phyloP scores from a whole-genome alignment of 2,329 filamentous ascomycete species.

The Fusarium sp. region DNA sequence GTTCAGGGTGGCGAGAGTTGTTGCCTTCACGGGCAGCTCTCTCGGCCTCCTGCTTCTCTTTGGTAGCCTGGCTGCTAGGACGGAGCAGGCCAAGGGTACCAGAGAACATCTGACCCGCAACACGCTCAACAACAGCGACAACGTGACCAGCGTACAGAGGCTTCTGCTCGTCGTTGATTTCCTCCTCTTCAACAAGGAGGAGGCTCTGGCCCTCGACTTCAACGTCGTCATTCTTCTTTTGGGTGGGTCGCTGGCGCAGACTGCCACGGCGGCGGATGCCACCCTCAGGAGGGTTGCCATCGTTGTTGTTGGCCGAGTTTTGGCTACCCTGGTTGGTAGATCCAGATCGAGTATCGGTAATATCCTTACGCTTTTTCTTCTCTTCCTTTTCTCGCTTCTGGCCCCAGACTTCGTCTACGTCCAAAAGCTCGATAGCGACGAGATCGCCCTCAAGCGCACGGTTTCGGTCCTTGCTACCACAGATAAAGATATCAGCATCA shows the following conservation, averaged over 20 bases:
- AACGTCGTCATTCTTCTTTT: constrained; percentile 99
- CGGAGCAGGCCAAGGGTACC: constrained; percentile 93
- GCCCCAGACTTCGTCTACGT: constrained; percentile 98
- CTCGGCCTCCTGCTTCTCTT: constrained; percentile 99
- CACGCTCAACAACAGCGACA: constrained; percentile 96
- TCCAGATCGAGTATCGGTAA: constrained; percentile 87
- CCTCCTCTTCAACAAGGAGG: constrained; percentile 96
- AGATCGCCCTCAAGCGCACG: constrained; percentile 95
- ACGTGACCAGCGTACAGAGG: constrained; percentile 97
- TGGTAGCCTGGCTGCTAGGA: constrained; percentile 97
- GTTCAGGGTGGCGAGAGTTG: constrained; percentile 78
- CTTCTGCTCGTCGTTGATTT: constrained; percentile 98
- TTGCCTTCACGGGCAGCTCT: constrained; percentile 88
- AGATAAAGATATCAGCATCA: constrained; percentile 99
- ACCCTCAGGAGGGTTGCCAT: constrained; percentile 77
- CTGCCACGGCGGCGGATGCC: constrained; percentile 93
- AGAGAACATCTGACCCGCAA: constrained; percentile 99
- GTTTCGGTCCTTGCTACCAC: constrained; percentile 98
- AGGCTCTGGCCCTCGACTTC: constrained; percentile 98
- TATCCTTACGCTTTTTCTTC: constrained; percentile 99
- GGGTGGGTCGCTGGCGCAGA: constrained; percentile 94
- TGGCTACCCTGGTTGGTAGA: constrained; percentile 80
- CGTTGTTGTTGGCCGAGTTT: constrained; percentile 71
- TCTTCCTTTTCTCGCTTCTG: constrained; percentile 99
- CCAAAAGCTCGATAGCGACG: constrained; percentile 94